phyloP scores from a whole-genome alignment of 768 basidiomycete species.

The Hygrophorus pudorinus region DNA sequence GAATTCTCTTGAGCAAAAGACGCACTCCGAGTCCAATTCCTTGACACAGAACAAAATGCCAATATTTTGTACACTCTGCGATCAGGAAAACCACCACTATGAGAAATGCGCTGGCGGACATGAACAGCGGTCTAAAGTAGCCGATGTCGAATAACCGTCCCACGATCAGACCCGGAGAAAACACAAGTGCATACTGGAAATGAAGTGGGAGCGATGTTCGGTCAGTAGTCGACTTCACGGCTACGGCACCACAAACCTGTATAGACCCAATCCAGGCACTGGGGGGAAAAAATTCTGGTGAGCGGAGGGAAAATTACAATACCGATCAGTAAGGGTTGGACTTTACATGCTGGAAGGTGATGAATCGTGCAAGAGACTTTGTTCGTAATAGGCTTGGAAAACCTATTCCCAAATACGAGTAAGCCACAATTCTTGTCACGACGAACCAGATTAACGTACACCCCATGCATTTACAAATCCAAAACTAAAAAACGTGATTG shows the following conservation, averaged over 20 bases:
- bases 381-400: constrained; percentile 53
- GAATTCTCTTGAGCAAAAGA: constrained; percentile 1
- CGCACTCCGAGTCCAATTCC: constrained; percentile 46
- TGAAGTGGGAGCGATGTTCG: no score
- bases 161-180: constrained; percentile 38
- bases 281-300: background rate
- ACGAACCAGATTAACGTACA: constrained; percentile 22
- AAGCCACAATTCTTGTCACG: background rate
- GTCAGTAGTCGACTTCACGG: background rate
- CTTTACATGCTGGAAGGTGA: constrained; percentile 47
- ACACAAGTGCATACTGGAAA: constrained; percentile 37
- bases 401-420: constrained; percentile 21
- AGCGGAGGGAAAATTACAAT: no score
- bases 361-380: constrained; percentile 28
- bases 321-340: background rate
- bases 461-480: constrained; percentile 51
- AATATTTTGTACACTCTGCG: constrained; percentile 50
- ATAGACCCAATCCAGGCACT: constrained; percentile 27
- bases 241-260: constrained; percentile 9
- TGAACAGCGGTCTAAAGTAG: constrained; percentile 37
- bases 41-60: constrained; percentile 60
- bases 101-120: constrained; percentile 31
- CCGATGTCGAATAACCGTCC: constrained; percentile 59
- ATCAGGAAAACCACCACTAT: constrained; percentile 41
- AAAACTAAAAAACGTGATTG: constrained; percentile 23